Evolutionary conservation across 768 basidiomycete genomes (phyloP).

Genomic region (Hydnum rufescens): DNA sequence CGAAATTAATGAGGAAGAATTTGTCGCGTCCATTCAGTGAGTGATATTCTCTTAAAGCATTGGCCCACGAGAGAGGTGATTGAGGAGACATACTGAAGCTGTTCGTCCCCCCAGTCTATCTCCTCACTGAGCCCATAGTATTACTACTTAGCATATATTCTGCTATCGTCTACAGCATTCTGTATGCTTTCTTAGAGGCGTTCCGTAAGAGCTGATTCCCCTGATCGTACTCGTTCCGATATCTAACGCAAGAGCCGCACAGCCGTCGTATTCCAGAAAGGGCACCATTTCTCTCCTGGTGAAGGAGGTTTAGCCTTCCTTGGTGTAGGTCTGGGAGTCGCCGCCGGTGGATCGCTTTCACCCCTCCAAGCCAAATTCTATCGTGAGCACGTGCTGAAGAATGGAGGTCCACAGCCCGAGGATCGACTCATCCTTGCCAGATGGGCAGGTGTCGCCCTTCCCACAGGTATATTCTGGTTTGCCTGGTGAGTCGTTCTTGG

Average conservation of each 20-base stretch:
- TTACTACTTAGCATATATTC: slow-evolving; percentile 37
- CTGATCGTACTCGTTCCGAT: neutral
- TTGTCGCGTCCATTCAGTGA: slow-evolving; percentile 36
- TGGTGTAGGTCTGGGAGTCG: slow-evolving; percentile 39
- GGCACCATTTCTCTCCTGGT: slow-evolving; percentile 32
- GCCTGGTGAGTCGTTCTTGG: slow-evolving; percentile 34
- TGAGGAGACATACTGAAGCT: neutral
- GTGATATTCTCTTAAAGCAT: slow-evolving; percentile 9
- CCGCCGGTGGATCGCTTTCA: slow-evolving; percentile 30
- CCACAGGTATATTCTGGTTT: slow-evolving; percentile 46
- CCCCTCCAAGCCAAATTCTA: slow-evolving; percentile 33
- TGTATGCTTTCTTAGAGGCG: slow-evolving; percentile 45
- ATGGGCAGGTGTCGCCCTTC: slow-evolving; percentile 31
- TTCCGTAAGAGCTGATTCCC: slow-evolving; percentile 24
- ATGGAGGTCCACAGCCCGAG: slow-evolving; percentile 38
- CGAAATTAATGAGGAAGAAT: slow-evolving; percentile 27
- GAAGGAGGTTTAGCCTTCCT: slow-evolving; percentile 42
- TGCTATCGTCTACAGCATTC: slow-evolving; percentile 38
- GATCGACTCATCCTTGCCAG: slow-evolving; percentile 43
- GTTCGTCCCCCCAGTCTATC: slow-evolving; percentile 32
- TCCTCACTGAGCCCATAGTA: slow-evolving; percentile 46
- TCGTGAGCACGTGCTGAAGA: slow-evolving; percentile 29
- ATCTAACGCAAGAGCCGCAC: slow-evolving; percentile 21
- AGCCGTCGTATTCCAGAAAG: slow-evolving; percentile 18
- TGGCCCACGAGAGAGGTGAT: neutral